phyloP scores from a whole-genome alignment of 495 filamentous ascomycete species.

The Podospora australis region DNA sequence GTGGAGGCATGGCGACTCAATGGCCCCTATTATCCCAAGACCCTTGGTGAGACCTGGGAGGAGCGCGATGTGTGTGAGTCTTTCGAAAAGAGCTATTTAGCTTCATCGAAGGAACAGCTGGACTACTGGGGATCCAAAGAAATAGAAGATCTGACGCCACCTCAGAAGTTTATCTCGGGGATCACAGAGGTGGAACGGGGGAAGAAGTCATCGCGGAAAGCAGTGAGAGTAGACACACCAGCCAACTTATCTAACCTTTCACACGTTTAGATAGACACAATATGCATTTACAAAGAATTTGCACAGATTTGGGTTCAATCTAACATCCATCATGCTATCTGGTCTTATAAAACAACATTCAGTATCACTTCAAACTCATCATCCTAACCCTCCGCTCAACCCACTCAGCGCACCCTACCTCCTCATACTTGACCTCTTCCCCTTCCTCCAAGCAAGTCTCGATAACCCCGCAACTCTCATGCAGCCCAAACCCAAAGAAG shows the following conservation, averaged over 20 bases:
- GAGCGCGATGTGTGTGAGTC: slow-evolving; percentile 1
- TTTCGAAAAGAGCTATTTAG: not conserved
- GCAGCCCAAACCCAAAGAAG: slow-evolving; percentile 47
- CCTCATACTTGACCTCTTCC: slow-evolving; percentile 48
- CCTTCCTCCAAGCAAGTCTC: slow-evolving; percentile 45
- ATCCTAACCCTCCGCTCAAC: slow-evolving; percentile 20
- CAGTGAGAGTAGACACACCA: not conserved
- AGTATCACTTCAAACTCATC: slow-evolving; percentile 16
- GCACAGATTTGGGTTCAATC: too few relatives aligned
- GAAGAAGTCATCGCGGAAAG: not conserved
- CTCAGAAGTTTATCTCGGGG: slow-evolving; percentile 3
- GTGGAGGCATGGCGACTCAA: slow-evolving; percentile 17
- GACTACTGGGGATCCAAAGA: too few relatives aligned
- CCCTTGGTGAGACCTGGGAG: not conserved
- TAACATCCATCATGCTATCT: not conserved
- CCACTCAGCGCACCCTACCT: slow-evolving; percentile 50
- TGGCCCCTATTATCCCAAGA: slow-evolving; percentile 21
- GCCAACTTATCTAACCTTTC: too few relatives aligned
- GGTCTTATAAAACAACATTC: not conserved
- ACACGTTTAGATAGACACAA: too few relatives aligned
- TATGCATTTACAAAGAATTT: too few relatives aligned
- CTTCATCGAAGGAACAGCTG: not conserved
- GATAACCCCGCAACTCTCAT: slow-evolving; percentile 44
- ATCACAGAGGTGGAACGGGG: not conserved
- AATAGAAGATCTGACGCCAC: not conserved